Base-by-base conservation (phyloP, 2,329 filamentous ascomycete species). In the Penicillium aurantiogriseum region DNA sequence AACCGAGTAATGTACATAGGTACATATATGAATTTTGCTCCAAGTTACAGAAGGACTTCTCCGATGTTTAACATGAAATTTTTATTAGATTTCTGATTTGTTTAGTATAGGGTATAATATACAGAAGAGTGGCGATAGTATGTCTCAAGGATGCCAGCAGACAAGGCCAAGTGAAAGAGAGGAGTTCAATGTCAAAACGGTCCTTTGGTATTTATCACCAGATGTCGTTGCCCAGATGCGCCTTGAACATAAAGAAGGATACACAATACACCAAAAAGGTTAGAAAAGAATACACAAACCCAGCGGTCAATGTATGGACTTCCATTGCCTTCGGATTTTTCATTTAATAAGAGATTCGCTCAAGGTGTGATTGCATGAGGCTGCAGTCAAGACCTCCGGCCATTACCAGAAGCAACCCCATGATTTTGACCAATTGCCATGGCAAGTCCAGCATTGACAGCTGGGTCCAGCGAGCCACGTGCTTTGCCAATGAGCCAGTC, bases 401-500 rank as follows among this genome's bases (percentile, higher is more conserved):
- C 21, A 39, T 29, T 27, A 44, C 44, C 33, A n/a, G 47, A 27
- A 25, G 45, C 38, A 39, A 60, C 25, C n/a, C 29, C 57, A 53
- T 58, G 60, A 10, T 55, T 46, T 53, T 67, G 56, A 38, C 59
- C 69, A n/a, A 62, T 64, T 42, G 67, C 65, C 36, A 72, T 66
- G 1, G 67, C 67, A 45, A 75, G 57, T 15, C 68, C 67, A 17
- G 72, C 68, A 27, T 59, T 64, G 2, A 62, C 49, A 4, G 58
- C 52, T 7, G 72, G 70, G 45, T 71, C 70, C 35, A 71, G 56
- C 21, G 73, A 75, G 42, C 81, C 83, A 71, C 82, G 83, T 64
- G 92, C 88, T 50, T 89, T 89, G 2, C 92, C 92, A 39, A 97
- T 80, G 62, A 99, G 77, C 93, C 94, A 97, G 72, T 99, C 94